Evolutionary conservation across 225 moss, liverwort and hornwort genomes (phyloP).

Genomic region (Sphagnum tenellum): DNA sequence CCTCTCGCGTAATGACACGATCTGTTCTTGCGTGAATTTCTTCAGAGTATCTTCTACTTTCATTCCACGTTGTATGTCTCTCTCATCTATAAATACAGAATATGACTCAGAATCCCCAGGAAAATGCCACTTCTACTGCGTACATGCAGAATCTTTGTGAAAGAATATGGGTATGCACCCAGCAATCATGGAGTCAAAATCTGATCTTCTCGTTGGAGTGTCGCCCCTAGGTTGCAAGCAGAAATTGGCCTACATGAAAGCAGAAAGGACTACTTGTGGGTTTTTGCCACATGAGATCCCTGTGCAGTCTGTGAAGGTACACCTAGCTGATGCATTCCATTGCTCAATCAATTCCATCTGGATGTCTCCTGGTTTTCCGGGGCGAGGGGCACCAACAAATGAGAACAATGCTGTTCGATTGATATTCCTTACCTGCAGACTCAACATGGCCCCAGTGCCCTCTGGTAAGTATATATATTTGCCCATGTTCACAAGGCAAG

Average conservation of each 20-base stretch:
- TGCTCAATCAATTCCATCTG: slow-evolving; percentile 35
- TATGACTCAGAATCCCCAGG: slow-evolving; percentile 32
- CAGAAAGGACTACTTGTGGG: slow-evolving; percentile 38
- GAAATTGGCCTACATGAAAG: slow-evolving; percentile 42
- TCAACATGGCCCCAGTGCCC: not conserved
- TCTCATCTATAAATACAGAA: slow-evolving; percentile 53
- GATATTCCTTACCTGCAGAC: not conserved
- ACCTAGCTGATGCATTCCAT: slow-evolving; percentile 31
- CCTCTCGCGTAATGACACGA: too few species aligned
- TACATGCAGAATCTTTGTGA: slow-evolving; percentile 38
- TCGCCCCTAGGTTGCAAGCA: slow-evolving; percentile 68
- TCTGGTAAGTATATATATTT: not conserved
- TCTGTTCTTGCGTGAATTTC: too few species aligned
- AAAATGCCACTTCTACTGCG: slow-evolving; percentile 57
- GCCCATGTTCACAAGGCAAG: not conserved
- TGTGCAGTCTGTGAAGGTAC: slow-evolving; percentile 43
- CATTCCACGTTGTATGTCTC: slow-evolving; percentile 8
- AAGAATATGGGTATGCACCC: slow-evolving; percentile 77
- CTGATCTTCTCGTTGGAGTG: slow-evolving; percentile 47
- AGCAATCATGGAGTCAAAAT: slow-evolving; percentile 58
- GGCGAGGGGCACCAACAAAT: slow-evolving; percentile 45
- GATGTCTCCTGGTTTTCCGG: slow-evolving; percentile 16
- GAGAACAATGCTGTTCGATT: slow-evolving; percentile 19
- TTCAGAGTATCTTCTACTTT: slow-evolving; percentile 11
- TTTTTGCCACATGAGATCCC: slow-evolving; percentile 54